phyloP scores from a whole-genome alignment of 225 moss, liverwort and hornwort species.

The Bryoerythrophyllum caledonicum region DNA sequence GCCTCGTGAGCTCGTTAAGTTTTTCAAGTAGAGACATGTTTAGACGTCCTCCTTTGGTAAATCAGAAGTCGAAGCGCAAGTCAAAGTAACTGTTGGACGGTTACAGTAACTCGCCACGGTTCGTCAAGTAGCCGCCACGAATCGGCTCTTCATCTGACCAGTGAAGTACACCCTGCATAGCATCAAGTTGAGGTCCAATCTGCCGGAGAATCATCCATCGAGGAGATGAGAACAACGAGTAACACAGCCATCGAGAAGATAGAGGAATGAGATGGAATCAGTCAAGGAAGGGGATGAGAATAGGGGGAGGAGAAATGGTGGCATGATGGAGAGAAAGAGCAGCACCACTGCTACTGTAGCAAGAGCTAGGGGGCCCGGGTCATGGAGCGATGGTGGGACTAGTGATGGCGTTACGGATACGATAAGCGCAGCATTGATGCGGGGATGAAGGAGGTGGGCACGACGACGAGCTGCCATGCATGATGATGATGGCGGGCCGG shows the following conservation, averaged over 20 bases:
- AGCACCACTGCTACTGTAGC: neutral
- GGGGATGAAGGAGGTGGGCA: neutral
- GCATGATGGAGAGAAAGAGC: neutral
- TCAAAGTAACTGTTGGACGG: conserved; percentile 2
- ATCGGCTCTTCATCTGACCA: neutral
- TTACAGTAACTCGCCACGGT: neutral
- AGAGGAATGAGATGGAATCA: neutral
- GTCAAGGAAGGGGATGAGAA: neutral
- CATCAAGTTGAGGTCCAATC: neutral
- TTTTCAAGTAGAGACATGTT: too few species aligned
- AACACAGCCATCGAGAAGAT: too few species aligned
- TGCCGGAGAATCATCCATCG: too few species aligned
- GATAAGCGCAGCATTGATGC: neutral
- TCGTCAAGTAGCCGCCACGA: neutral
- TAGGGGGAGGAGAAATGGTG: neutral
- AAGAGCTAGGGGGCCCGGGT: neutral
- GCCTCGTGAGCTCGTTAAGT: too few species aligned
- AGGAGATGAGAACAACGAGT: too few species aligned
- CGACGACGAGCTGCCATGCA: neutral
- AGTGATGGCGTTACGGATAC: conserved; percentile 12
- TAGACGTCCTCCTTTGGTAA: too few species aligned
- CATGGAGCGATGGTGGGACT: conserved; percentile 5
- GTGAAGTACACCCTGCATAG: neutral
- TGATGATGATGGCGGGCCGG: too few species aligned
- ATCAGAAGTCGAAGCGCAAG: neutral